Evolutionary conservation across 2,329 filamentous ascomycete species (phyloP), one percentile per base, ranked within the genome.

Genomic region (Periglandula ipomoeae): DNA sequence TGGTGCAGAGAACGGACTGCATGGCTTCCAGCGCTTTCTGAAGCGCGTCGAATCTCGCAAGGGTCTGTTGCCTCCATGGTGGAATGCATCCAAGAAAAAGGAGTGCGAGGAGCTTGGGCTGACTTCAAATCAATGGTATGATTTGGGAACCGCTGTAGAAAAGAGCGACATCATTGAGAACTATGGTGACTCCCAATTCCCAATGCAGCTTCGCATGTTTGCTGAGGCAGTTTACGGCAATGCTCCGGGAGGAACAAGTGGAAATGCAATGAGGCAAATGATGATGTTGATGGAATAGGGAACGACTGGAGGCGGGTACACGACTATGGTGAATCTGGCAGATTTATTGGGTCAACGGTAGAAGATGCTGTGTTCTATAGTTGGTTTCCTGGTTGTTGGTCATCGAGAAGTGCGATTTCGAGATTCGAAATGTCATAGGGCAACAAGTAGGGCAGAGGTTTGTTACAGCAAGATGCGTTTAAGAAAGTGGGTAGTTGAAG

Each of bases 171-270:
- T 75, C 27, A 60, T 64, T 5, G 61, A 70, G 20, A 63, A 70
- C 44, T 77, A 76, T 43, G 64, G 65, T 3, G 66, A 76, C 44
- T 5, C 47, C 1, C 55, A 54, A 2, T 73, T 75, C 50, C 68
- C 73, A 2, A 73, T 75, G 70, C 70, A 76, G 62, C 59, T 78
- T 44, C 65, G 73, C 13, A 70, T 77, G 66, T 59, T 76, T 19
- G 68, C 61, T 3, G 70, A 76, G 55, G 56, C 56, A 0, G 58
- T 74, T 4, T 66, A 67, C 20, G 64, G 65, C 1, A 44, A 49
- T 0, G 61, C 56, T 0, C 56, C 59, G 0, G 65, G 62, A 0
- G 66, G 68, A 0, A 37, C 50, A 3, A 48, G 58, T 20, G 65
- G 61, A 1, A 37, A 44, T 8, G 1, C 17, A 2, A 62, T 63